Evolutionary conservation across 108 stramenopile genomes (phyloP), one percentile per base, ranked within the genome.

Genomic region (Halocafeteria seosinensis): DNA sequence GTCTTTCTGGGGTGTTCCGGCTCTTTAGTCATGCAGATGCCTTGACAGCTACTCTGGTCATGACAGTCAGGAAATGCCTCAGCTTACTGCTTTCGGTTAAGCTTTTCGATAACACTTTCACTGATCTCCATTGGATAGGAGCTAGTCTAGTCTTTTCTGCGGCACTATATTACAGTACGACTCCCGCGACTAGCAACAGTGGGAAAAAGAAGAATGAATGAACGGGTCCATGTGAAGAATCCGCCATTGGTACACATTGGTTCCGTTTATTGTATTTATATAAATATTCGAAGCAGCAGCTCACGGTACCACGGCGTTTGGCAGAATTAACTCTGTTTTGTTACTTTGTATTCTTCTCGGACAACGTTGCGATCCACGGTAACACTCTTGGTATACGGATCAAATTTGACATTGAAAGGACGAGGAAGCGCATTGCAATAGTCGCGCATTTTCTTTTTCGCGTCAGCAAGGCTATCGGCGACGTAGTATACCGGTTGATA

Each of bases 401-500:
- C 87, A 86, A 88, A 83, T 59, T 82, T 67, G 42, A 86, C 87
- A 69, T 87, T 84, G 74, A 91, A 94, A 1, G 89, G 89, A 25
- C 86, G 74, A 1, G 79, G 78, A 55, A 94, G 70, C 23, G 76
- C 75, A 72, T 90, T 88, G 62, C 88, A 89, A 68, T 77, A 91
- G 47, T 73, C 70, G 53, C 88, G 76, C 87, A 92, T 88, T 50
- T 76, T 78, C 26, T 78, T 66, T 66, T 89, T 89, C 47, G 87
- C 91, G 76, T 88, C 85, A 17, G 76, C 62, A 64, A 96, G 67
- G 42, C 81, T 83, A 27, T 88, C 88, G 1, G 94, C 94, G 37
- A 91, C 67, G 66, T 93, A 96, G 75, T 96, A 96, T 13, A 85
- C 73, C 8, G 91, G 91, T 72, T 93, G 95, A 69, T 90, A 96